Percentiles rank a stretch among this genome's conserved stretches.
Evolutionary conservation across 768 basidiomycete genomes (phyloP).

Genomic region (Trametes coccinea): DNA sequence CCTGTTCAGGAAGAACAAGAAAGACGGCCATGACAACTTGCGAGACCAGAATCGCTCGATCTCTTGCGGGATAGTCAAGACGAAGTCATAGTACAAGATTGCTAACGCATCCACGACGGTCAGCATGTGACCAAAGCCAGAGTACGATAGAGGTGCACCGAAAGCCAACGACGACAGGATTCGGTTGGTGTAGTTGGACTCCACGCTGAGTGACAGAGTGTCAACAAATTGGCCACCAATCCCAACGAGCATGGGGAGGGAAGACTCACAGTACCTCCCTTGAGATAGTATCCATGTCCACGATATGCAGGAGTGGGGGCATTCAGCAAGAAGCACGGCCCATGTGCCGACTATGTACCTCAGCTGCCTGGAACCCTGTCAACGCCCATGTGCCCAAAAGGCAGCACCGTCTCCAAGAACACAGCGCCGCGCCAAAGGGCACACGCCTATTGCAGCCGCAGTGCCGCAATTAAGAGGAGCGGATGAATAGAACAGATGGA

Average conservation of each 20-base stretch:
- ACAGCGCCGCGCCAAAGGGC: neutral
- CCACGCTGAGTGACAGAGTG: neutral
- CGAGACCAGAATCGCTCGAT: conserved; percentile 12
- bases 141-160: neutral
- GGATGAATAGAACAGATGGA: neutral
- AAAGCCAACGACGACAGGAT: neutral
- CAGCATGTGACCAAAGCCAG: neutral
- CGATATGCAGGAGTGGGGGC: no score
- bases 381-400: no score
- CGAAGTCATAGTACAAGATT: conserved; percentile 6
- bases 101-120: neutral
- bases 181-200: neutral
- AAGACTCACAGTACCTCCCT: neutral
- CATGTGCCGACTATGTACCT: no score
- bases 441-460: neutral
- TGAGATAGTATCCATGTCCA: neutral
- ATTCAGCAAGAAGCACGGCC: no score
- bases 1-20: conserved; percentile 11
- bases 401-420: no score
- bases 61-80: conserved; percentile 6
- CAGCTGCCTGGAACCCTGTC: no score
- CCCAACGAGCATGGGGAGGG: neutral
- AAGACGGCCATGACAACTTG: conserved; percentile 3
- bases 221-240: neutral
- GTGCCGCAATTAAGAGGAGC: neutral